These are phyloP conservation scores for Paraglomus brasilianum DNA, from an alignment of 192 early-diverging fungal species.

Conservation along the genomic window DNA sequence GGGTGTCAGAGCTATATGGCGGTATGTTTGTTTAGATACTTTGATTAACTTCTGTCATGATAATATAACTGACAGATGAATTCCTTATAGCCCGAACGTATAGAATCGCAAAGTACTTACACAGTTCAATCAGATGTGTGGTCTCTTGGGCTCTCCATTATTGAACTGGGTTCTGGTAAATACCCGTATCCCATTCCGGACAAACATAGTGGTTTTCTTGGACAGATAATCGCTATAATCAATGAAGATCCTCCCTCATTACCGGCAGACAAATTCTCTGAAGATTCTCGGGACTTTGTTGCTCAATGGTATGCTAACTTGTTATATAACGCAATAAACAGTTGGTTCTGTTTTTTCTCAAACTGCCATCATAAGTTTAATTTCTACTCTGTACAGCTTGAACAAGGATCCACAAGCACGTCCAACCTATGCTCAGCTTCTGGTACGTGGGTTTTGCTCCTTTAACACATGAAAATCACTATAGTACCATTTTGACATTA, in stretches of 20 bases:
- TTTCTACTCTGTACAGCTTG: conserved; percentile 41
- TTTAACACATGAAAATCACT: neutral
- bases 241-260: conserved; percentile 71
- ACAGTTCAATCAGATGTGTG: conserved; percentile 91
- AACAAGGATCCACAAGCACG: conserved; percentile 68
- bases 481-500: neutral
- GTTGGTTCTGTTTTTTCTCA: conserved; percentile 28
- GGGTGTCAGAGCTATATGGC: conserved; percentile 97
- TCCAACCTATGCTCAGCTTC: conserved; percentile 73
- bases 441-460: conserved; percentile 42
- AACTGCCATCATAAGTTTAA: neutral
- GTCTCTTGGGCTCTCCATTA: conserved; percentile 85
- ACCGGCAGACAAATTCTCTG: conserved; percentile 64
- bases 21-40: conserved; percentile 41
- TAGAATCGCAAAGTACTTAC: conserved; percentile 60
- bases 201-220: conserved; percentile 76
- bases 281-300: conserved; percentile 77
- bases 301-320: conserved; percentile 56
- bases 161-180: conserved; percentile 80
- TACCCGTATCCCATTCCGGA: conserved; percentile 71
- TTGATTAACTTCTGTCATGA: neutral
- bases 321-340: neutral
- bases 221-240: conserved; percentile 85
- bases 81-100: conserved; percentile 79
- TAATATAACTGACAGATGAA: conserved; percentile 6